Conservation (phyloP, 306 rosid genomes). For the Datisca glomerata region DNA sequence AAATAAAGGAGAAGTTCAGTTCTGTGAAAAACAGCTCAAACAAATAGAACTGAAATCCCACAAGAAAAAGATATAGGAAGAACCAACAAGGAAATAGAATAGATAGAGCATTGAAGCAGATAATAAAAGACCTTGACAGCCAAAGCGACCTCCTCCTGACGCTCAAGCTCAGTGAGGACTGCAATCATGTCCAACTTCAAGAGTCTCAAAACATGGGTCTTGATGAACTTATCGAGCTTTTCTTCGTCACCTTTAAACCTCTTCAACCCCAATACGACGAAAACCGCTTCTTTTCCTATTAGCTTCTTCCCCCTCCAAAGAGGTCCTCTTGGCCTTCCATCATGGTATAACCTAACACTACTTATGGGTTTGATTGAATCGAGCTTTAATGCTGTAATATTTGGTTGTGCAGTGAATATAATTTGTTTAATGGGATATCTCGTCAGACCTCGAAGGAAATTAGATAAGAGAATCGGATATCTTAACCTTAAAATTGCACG, state of each 20-base stretch:
- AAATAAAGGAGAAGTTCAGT: background rate
- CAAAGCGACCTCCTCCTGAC: conserved; percentile 79
- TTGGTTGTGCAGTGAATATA: conserved; percentile 7
- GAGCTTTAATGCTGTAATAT: conserved; percentile 10
- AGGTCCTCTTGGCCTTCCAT: conserved; percentile 94
- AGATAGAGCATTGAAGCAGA: background rate
- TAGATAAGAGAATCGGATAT: conserved; percentile 17
- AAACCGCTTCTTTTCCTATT: conserved; percentile 81
- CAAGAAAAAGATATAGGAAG: background rate
- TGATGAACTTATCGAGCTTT: conserved; percentile 55
- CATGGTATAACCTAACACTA: conserved; percentile 54
- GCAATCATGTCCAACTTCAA: conserved; percentile 76
- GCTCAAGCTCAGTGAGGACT: conserved; percentile 84
- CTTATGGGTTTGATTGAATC: conserved; percentile 10
- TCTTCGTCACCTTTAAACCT: conserved; percentile 70
- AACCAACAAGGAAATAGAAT: background rate
- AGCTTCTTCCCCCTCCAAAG: conserved; percentile 94
- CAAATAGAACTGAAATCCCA: no score
- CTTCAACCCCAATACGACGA: conserved; percentile 60
- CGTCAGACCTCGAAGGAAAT: conserved; percentile 11
- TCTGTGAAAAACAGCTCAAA: no score
- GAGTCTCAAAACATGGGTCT: conserved; percentile 53
- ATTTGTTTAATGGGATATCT: conserved; percentile 9
- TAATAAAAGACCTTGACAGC: conserved; percentile 47
- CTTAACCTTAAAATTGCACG: conserved; percentile 37